Conservation (phyloP, 192 early-diverging fungal genomes). For the Glomus cerebriforme region DNA sequence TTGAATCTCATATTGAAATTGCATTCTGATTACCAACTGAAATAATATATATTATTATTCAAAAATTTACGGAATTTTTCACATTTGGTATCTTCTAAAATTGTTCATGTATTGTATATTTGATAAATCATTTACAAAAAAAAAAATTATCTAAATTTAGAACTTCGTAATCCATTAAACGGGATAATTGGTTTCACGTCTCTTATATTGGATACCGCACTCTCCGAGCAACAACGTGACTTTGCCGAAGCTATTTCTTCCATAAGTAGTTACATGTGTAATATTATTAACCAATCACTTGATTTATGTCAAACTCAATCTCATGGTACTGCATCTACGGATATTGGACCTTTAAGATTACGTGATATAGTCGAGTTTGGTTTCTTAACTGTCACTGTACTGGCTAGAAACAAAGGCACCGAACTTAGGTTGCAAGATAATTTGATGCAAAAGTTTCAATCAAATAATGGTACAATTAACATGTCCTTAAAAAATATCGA, state of each 20-base stretch:
- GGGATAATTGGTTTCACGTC: constrained; percentile 1
- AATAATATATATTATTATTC: no score
- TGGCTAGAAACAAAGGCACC: not conserved
- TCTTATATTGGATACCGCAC: not conserved
- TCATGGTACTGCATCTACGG: not conserved
- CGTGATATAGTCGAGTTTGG: not conserved
- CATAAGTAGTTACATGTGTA: constrained; percentile 6
- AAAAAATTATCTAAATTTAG: not conserved
- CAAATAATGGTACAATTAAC: not conserved
- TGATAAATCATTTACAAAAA: no score
- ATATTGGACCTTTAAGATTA: constrained; percentile 2
- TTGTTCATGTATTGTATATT: no score
- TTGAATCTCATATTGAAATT: no score
- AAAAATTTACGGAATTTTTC: no score
- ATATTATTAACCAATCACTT: constrained; percentile 6
- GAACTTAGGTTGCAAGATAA: not conserved
- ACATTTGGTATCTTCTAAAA: no score
- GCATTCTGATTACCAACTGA: no score
- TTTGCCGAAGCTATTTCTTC: not conserved
- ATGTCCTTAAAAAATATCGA: not conserved
- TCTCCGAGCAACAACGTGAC: not conserved
- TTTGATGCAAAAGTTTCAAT: not conserved
- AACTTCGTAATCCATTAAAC: constrained; percentile 14
- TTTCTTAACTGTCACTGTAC: not conserved
- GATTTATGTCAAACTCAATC: constrained; percentile 12